Base-by-base conservation (phyloP, 352 stramenopile species). In the Pythium dissotocum region DNA sequence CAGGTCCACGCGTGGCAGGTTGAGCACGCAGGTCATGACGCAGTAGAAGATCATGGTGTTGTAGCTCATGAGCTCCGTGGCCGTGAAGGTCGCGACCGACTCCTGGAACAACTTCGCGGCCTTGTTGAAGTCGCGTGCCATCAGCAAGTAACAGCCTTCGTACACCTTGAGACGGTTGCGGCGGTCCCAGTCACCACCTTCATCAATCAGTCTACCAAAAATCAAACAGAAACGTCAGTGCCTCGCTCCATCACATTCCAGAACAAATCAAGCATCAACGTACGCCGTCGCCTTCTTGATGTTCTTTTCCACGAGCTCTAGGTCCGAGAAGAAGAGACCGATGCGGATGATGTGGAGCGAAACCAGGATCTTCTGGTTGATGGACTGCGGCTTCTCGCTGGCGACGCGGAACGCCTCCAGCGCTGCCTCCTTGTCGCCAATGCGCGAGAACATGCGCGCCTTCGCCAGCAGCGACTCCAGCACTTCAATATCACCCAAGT, bases 141-240 rank as follows among this genome's bases (percentile, higher is more conserved):
- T 89, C 24, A 99, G 77, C 51, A 96, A 73, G 67, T 97, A 98
- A 59, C 98, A 89, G 12, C 95, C 97, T 76, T 98, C 91, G 82
- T 99, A 99, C 14, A 99, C 97, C 83, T 99, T 99, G 32, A 99
- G 83, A 16, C 97, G 91, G 83, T 99, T 99, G 51, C 97, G 94
- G 55, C 97, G 91, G 79, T 99, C 98, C 98, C 98, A 99, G 79
- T 99, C 98, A 38, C 97, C 97, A 44, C 97, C 97, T 68, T 97
- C 93, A 63, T 98, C 97, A 59, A 98, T 98, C 2, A 94, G 62
- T 52, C 83, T 91, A 59, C 63, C 69, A 30, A 62, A 12, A 44
- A 61, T 38, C 30, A 61, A 21, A 65, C 10, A 49, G 26, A 57
- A 46, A 28, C 56, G 6, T 54, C 40, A 44, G 33, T 42, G 32